These are phyloP conservation scores for Digitaria exilis DNA, from an alignment of 202 grass and related monocot genomes.

Conservation along the genomic window DNA sequence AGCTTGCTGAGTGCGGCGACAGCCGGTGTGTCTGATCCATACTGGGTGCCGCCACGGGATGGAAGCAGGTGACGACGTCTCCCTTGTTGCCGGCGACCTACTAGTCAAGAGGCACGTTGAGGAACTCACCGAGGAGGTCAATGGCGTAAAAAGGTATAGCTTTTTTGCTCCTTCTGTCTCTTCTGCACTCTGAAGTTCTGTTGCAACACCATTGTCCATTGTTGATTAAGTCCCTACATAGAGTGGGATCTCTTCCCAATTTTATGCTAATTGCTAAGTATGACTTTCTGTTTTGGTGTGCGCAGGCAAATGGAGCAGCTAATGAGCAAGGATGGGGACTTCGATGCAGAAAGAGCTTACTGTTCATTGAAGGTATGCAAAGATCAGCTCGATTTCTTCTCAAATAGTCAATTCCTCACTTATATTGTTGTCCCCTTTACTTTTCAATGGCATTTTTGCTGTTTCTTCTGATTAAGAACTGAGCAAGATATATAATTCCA, in stretches of 20 bases:
- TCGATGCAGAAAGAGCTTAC: slow-evolving; percentile 43
- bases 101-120: slow-evolving; percentile 48
- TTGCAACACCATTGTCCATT: not conserved
- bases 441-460: not conserved
- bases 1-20: slow-evolving; percentile 59
- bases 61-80: slow-evolving; percentile 70
- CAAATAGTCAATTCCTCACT: not conserved
- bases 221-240: not conserved
- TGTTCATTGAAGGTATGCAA: slow-evolving; percentile 46
- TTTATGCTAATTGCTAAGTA: slow-evolving; percentile 24
- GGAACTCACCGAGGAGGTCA: slow-evolving; percentile 58
- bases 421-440: not conserved
- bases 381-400: slow-evolving; percentile 2
- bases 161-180: not conserved
- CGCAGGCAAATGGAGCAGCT: slow-evolving; percentile 59
- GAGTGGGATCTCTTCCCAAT: not conserved
- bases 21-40: slow-evolving; percentile 78
- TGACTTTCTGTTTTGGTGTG: slow-evolving; percentile 18
- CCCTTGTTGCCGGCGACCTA: slow-evolving; percentile 40
- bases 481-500: slow-evolving; percentile 6
- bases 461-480: no score
- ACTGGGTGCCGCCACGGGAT: slow-evolving; percentile 72
- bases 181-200: not conserved
- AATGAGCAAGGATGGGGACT: slow-evolving; percentile 45
- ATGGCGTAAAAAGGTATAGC: slow-evolving; percentile 57